These are phyloP conservation scores for Lichtheimia hyalospora DNA, from an alignment of 371 early-diverging fungal genomes.

Conservation along the genomic window DNA sequence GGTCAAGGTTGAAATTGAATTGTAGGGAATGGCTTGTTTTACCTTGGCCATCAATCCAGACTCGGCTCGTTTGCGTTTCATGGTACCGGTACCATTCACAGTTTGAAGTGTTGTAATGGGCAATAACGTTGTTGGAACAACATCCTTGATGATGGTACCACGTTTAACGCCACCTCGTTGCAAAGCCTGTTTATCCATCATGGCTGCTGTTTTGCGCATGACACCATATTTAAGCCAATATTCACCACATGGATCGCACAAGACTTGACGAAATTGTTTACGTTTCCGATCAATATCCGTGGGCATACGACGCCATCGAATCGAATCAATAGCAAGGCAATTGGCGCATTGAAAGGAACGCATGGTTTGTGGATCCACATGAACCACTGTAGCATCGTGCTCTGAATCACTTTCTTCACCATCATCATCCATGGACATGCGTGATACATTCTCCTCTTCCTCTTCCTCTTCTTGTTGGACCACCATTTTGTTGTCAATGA, in stretches of 20 bases:
- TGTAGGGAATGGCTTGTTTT: too few species aligned
- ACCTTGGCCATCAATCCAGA: too few species aligned
- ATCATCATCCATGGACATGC: background rate
- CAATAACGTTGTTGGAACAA: too few species aligned
- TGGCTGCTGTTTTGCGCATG: conserved; percentile 32
- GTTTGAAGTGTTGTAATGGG: too few species aligned
- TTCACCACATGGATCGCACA: conserved; percentile 71
- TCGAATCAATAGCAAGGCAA: conserved; percentile 53
- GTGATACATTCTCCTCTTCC: conserved; percentile 9
- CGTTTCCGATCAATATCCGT: conserved; percentile 53
- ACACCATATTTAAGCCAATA: conserved; percentile 77
- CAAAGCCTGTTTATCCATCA: background rate
- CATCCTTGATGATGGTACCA: background rate
- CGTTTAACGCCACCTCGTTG: too few species aligned
- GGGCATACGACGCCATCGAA: conserved; percentile 52
- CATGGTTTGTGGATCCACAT: conserved; percentile 12
- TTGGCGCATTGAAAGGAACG: conserved; percentile 54
- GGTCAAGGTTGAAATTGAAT: too few species aligned
- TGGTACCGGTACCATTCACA: too few species aligned
- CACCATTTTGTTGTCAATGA: background rate
- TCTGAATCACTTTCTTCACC: conserved; percentile 8
- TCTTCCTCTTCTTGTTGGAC: too few species aligned
- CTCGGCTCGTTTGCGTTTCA: too few species aligned
- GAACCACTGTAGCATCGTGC: conserved; percentile 35
- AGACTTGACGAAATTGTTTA: conserved; percentile 42